These are phyloP conservation scores for Septoria linicola DNA, from an alignment of 2,329 filamentous ascomycete species.

Conservation along the genomic window DNA sequence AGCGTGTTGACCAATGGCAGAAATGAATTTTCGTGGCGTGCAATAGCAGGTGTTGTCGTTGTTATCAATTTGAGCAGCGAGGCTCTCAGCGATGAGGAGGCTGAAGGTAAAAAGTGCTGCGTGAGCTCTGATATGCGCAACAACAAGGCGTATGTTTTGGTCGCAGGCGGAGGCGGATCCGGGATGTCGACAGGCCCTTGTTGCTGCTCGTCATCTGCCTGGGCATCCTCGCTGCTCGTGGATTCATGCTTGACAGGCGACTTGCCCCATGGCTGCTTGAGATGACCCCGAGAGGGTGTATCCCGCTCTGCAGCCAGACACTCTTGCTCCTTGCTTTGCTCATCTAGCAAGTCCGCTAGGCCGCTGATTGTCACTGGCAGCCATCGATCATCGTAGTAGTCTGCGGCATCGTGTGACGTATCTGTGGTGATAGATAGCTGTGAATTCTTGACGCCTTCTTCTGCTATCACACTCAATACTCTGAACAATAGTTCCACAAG, in stretches of 20 bases:
- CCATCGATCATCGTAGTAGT: slow-evolving; percentile 20
- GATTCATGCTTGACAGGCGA: slow-evolving; percentile 29
- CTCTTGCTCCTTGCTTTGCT: slow-evolving; percentile 11
- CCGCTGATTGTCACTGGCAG: slow-evolving; percentile 43
- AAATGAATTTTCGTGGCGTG: slow-evolving; percentile 76
- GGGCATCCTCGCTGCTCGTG: slow-evolving; percentile 27
- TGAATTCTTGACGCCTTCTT: slow-evolving; percentile 68
- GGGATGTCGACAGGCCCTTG: slow-evolving; percentile 32
- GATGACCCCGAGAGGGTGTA: slow-evolving; percentile 36
- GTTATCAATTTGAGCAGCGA: slow-evolving; percentile 75
- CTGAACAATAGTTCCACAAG: slow-evolving; percentile 84
- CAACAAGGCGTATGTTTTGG: slow-evolving; percentile 77
- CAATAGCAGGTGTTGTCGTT: slow-evolving; percentile 69
- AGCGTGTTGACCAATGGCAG: slow-evolving; percentile 85
- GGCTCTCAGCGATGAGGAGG: slow-evolving; percentile 73
- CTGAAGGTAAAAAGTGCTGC: slow-evolving; percentile 86
- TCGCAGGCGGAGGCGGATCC: slow-evolving; percentile 58
- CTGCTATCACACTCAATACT: slow-evolving; percentile 77
- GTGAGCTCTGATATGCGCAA: slow-evolving; percentile 78
- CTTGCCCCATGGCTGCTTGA: slow-evolving; percentile 37
- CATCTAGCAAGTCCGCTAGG: slow-evolving; percentile 40
- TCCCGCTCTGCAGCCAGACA: slow-evolving; percentile 30
- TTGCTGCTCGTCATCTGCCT: slow-evolving; percentile 27
- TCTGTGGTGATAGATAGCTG: slow-evolving; percentile 47
- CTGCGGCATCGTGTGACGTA: not conserved